Evolutionary conservation across 371 early-diverging fungal species (phyloP), one percentile per base, ranked within the genome.

Genomic region (Mortierella sp.): DNA sequence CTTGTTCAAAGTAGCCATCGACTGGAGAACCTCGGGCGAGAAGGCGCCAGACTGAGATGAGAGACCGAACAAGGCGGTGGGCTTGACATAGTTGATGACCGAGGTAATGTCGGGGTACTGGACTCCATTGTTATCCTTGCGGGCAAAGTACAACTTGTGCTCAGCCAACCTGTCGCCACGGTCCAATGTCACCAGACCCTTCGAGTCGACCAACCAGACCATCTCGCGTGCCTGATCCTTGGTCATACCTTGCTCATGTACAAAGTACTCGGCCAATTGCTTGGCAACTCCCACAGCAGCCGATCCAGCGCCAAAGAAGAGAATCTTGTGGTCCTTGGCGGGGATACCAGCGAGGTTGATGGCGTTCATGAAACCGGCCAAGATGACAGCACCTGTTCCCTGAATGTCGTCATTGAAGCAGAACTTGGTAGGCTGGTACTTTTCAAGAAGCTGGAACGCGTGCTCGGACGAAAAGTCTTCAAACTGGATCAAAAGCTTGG

Each of bases 381-480:
- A 83, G 70, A 96, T 92, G 25, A 96, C 96, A 46, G 94, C 94
- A 37, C 96, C 96, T 12, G 97, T 96, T 54, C 96, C 96, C 65
- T 91, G 91, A 67, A 93, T 86, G 71, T 88, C 83, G 74, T 87
- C 95, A 67, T 95, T 95, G 74, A 94, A 94, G 70, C 87, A 89
- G 52, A 87, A 82, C 27, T 81, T 83, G 22, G 85, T 80, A 45
- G 91, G 53, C 57, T 91, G 88, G 79, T 93, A 90, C 57, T 85
- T 80, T 27, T 86, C 80, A 8, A 92, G 68, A 14, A 94, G 67
- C 2, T 87, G 92, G 79, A 92, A 92, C 2, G 94, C 94, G 57
- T 95, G 95, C 63, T 94, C 95, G 3, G 94, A 88, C 13, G 93
- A 91, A 74, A 95, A 96, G 71, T 96, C 97, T 76, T 96, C 97